Evolutionary conservation across 768 basidiomycete genomes (phyloP), one percentile per base, ranked within the genome.

Genomic region (Leccinellum albellum): DNA sequence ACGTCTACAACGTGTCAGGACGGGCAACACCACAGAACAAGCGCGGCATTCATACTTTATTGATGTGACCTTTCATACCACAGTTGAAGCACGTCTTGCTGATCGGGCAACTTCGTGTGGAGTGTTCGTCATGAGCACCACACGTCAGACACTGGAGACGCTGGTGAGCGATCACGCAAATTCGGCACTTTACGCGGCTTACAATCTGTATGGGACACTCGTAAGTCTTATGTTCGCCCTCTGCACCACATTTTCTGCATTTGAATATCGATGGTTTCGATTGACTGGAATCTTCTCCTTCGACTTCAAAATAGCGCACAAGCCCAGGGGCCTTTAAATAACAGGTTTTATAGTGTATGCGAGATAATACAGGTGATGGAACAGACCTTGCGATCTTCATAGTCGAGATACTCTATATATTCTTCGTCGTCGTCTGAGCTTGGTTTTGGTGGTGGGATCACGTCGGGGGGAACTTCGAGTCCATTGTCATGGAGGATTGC

Each of bases 11-110:
- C 8, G 45, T 10, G 46, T 53, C 47, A 57, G 45, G 20, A 59
- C 37, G 44, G 33, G 33, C 44, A 44, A 33, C 40, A 28, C 24
- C 40, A 37, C 15, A 49, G 32, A 10, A 17, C 4, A 48, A 29
- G 42, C 24, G 13, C 0, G 24, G 10, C 26, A 17, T 23, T 32
- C 53, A 50, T 61, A 89, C 90, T 55, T 75, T 78, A 61, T 80
- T 88, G 54, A 91, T 82, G 65, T 91, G 90, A 2, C 91, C 91
- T 67, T 88, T 89, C 88, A 90, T 89, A 15, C 88, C 88, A 63
- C 91, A 93, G 3, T 77, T 80, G 64, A 83, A 92, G 65, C 91
- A 93, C 0, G 81, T 84, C 70, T 91, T 91, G 71, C 83, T 85
- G 58, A 90, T 87, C 3, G 90, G 89, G 71, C 90, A 93, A 51